Percentiles rank a stretch among this genome's conserved stretches.
These are phyloP conservation scores for Cladophialophora chaetospira DNA, from an alignment of 2,329 filamentous ascomycete species.

Conservation along the genomic window DNA sequence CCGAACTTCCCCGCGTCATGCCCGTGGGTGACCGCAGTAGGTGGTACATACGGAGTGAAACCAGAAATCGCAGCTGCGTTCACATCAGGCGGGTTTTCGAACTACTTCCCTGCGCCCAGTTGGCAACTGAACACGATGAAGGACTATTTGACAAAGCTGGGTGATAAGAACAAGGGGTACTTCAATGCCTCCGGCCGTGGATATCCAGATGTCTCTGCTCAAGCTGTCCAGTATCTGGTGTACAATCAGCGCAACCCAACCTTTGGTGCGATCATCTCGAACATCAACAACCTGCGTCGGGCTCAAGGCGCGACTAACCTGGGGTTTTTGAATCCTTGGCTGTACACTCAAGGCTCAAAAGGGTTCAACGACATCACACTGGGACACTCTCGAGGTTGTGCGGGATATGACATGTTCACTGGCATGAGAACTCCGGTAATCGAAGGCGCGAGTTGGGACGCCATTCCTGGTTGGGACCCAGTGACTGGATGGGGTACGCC, in stretches of 20 bases:
- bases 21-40: constrained; percentile 65
- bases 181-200: constrained; percentile 59
- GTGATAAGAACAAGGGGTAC: constrained; percentile 47
- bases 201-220: constrained; percentile 64
- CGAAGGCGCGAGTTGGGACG: constrained; percentile 54
- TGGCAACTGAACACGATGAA: constrained; percentile 52
- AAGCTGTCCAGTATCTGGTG: constrained; percentile 49
- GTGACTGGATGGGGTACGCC: constrained; percentile 46
- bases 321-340: constrained; percentile 65
- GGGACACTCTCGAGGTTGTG: constrained; percentile 51
- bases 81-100: constrained; percentile 54
- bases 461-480: constrained; percentile 54
- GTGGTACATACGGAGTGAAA: constrained; percentile 55
- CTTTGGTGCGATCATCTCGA: constrained; percentile 63
- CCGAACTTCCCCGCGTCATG: constrained; percentile 60
- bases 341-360: constrained; percentile 52
- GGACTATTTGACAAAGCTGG: constrained; percentile 47
- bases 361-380: constrained; percentile 54
- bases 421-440: constrained; percentile 44
- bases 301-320: constrained; percentile 55
- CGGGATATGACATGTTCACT: constrained; percentile 41
- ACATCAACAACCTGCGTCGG: constrained; percentile 66
- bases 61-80: constrained; percentile 60
- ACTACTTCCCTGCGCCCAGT: constrained; percentile 49
- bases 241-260: constrained; percentile 45